Percentiles rank a stretch among this genome's conserved stretches.
These are phyloP conservation scores for Lodderomyces elongisporus DNA, from an alignment of 1,139 yeast species.

Conservation along the genomic window DNA sequence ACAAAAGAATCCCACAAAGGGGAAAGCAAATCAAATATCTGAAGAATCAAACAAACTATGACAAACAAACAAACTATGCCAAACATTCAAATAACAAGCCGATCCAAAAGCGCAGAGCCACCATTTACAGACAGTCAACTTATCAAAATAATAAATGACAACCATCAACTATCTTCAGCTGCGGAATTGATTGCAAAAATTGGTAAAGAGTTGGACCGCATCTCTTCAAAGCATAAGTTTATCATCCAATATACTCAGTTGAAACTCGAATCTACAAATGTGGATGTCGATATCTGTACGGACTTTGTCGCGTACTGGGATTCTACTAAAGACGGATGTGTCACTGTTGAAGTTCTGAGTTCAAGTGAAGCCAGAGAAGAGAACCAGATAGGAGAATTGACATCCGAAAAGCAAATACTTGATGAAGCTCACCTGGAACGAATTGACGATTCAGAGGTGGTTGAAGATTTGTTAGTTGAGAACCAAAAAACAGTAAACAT, in stretches of 20 bases:
- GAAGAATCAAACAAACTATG: too few species aligned
- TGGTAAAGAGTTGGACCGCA: conserved; percentile 19
- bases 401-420: too few species aligned
- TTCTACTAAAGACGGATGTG: conserved; percentile 32
- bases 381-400: too few species aligned
- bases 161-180: conserved; percentile 2
- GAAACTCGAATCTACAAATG: background rate
- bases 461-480: too few species aligned
- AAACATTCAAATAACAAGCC: conserved; percentile 5
- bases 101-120: conserved; percentile 9
- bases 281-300: conserved; percentile 19
- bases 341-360: conserved; percentile 21
- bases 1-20: too few species aligned
- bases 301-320: conserved; percentile 41
- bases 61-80: conserved; percentile 3
- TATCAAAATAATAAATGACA: conserved; percentile 8
- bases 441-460: too few species aligned
- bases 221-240: conserved; percentile 37
- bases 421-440: too few species aligned
- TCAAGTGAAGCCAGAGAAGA: too few species aligned
- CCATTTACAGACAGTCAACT: conserved; percentile 12
- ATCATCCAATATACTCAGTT: conserved; percentile 23
- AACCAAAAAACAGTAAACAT: too few species aligned
- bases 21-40: too few species aligned
- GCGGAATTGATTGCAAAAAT: conserved; percentile 8